These are phyloP conservation scores for Cercospora sesami DNA, from an alignment of 2,329 filamentous ascomycete species.

Conservation along the genomic window DNA sequence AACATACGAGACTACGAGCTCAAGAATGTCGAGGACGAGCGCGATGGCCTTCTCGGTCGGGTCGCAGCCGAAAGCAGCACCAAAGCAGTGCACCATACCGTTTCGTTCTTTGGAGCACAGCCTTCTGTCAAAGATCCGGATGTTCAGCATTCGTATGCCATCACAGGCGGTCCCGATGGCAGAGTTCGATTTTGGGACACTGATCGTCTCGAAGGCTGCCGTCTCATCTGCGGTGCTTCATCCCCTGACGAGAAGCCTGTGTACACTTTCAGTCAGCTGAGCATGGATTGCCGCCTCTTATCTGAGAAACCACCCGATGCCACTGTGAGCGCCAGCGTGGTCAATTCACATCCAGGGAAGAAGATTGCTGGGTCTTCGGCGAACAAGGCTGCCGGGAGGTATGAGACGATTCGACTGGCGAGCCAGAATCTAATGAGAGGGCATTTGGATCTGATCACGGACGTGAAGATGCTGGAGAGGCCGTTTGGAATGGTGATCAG, in stretches of 20 bases:
- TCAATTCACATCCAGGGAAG: constrained; percentile 41
- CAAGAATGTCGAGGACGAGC: constrained; percentile 88
- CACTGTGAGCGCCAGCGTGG: constrained; percentile 28
- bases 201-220: constrained; percentile 71
- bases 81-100: constrained; percentile 38
- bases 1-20: constrained; percentile 69
- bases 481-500: constrained; percentile 93
- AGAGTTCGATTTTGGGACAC: constrained; percentile 95
- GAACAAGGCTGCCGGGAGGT: constrained; percentile 45
- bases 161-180: constrained; percentile 86
- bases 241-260: constrained; percentile 64
- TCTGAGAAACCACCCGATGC: constrained; percentile 38
- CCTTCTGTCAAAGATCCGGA: constrained; percentile 69
- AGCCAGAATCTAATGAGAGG: constrained; percentile 83
- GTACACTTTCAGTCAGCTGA: constrained; percentile 56
- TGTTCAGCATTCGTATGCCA: constrained; percentile 73
- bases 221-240: constrained; percentile 75
- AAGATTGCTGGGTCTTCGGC: constrained; percentile 21
- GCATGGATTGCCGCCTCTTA: constrained; percentile 45
- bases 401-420: constrained; percentile 82
- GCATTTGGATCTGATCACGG: constrained; percentile 83
- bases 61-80: constrained; percentile 54
- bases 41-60: constrained; percentile 79
- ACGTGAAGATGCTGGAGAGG: constrained; percentile 82
- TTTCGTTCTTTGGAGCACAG: constrained; percentile 63